These are phyloP conservation scores for Xylariaceae sp. DNA, from an alignment of 2,329 filamentous ascomycete genomes.

Conservation along the genomic window DNA sequence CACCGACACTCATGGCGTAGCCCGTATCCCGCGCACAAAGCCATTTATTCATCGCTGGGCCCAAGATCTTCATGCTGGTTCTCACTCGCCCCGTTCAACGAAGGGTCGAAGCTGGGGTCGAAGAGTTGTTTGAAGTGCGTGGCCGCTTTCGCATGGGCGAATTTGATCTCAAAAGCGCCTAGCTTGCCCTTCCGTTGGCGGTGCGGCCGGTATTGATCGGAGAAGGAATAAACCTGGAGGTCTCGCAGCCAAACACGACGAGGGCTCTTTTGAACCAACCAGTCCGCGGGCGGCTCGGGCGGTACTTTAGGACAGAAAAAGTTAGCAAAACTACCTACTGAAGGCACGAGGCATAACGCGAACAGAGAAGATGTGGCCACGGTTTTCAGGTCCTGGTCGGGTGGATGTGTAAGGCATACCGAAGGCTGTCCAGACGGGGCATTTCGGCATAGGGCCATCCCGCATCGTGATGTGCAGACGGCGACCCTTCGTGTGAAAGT, in stretches of 20 bases:
- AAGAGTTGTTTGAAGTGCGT: conserved; percentile 43
- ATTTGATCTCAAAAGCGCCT: conserved; percentile 50
- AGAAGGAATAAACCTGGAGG: conserved; percentile 57
- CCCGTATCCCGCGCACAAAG: no score
- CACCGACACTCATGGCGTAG: neutral
- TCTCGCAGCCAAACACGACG: conserved; percentile 50
- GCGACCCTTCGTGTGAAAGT: conserved; percentile 44
- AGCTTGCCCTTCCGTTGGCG: conserved; percentile 47
- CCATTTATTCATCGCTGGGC: conserved; percentile 8
- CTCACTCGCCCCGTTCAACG: conserved; percentile 19
- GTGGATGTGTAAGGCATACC: conserved; percentile 39
- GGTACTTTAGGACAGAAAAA: conserved; percentile 42
- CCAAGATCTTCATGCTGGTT: neutral
- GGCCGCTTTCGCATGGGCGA: conserved; percentile 36
- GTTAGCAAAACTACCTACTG: neutral
- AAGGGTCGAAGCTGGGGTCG: conserved; percentile 23
- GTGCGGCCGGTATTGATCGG: conserved; percentile 50
- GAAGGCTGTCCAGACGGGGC: conserved; percentile 63
- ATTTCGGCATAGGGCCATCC: conserved; percentile 50
- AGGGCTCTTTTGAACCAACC: conserved; percentile 47
- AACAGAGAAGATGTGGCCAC: neutral
- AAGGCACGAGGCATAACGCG: neutral
- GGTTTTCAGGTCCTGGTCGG: neutral
- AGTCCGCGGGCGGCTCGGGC: conserved; percentile 42
- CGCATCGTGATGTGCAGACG: conserved; percentile 55